Percentiles rank a stretch among this genome's conserved stretches.
Conservation (phyloP, 2,329 filamentous ascomycete species). For the Fusarium gaditjirri region DNA sequence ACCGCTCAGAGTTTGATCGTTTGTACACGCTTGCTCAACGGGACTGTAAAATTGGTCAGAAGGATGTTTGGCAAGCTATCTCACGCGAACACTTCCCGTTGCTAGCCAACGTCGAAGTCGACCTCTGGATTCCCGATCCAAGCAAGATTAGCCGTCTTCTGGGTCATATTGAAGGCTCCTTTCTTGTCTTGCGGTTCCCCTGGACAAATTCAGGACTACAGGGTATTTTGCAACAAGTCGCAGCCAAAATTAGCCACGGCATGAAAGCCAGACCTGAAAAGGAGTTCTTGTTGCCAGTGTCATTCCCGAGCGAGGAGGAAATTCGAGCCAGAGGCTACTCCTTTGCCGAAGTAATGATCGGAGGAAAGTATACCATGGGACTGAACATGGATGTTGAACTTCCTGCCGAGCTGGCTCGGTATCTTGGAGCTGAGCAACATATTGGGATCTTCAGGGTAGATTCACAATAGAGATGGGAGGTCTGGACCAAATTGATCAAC, state of each 20-base stretch:
- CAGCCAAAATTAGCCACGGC: constrained; percentile 63
- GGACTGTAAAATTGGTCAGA: constrained; percentile 41
- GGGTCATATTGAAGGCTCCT: constrained; percentile 64
- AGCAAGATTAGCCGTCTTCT: constrained; percentile 62
- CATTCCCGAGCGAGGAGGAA: constrained; percentile 66
- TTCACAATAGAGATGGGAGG: constrained; percentile 63
- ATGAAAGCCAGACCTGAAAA: constrained; percentile 64
- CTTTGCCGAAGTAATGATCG: constrained; percentile 71
- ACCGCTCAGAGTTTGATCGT: constrained; percentile 82
- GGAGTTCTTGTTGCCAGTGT: constrained; percentile 74
- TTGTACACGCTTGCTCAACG: constrained; percentile 83
- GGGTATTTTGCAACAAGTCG: constrained; percentile 57
- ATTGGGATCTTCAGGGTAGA: constrained; percentile 77
- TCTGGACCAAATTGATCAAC: constrained; percentile 63
- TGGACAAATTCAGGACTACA: constrained; percentile 63
- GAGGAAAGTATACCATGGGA: constrained; percentile 66
- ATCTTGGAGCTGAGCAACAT: constrained; percentile 73
- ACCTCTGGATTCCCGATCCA: constrained; percentile 76
- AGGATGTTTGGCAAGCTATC: constrained; percentile 73
- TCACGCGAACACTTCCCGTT: constrained; percentile 76
- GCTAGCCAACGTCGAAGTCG: constrained; percentile 75
- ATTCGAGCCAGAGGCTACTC: constrained; percentile 68
- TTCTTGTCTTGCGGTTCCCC: constrained; percentile 75
- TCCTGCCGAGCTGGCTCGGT: constrained; percentile 70
- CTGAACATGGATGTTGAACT: constrained; percentile 69